Percentiles rank a stretch among this genome's conserved stretches.
Conservation (phyloP, 2,329 filamentous ascomycete species). For the Scytalidium sp. region DNA sequence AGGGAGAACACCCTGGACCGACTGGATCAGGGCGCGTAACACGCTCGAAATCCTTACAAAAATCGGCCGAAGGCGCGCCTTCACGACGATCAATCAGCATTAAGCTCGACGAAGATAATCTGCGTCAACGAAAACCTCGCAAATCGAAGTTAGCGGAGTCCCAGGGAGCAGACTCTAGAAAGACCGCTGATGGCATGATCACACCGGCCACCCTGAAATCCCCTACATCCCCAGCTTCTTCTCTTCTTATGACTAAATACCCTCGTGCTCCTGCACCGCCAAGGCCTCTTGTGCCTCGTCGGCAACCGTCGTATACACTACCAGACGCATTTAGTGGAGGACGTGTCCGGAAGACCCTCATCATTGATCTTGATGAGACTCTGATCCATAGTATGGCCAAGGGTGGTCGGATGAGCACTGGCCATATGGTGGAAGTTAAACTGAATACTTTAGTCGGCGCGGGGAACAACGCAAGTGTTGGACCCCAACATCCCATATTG, state of each 20-base stretch:
- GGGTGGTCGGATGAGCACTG: constrained; percentile 90
- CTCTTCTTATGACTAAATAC: constrained; percentile 75
- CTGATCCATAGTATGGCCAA: constrained; percentile 98
- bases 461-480: constrained; percentile 63
- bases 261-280: constrained; percentile 87
- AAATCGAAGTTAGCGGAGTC: constrained; percentile 50
- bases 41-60: constrained; percentile 60
- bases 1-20: constrained; percentile 13
- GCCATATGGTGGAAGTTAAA: constrained; percentile 98
- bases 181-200: constrained; percentile 37
- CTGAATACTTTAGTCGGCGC: constrained; percentile 69
- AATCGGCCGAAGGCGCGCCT: constrained; percentile 63
- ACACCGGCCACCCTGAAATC: constrained; percentile 85
- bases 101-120: constrained; percentile 76
- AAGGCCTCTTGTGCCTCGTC: constrained; percentile 81
- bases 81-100: constrained; percentile 82
- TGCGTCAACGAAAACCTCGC: constrained; percentile 69
- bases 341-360: constrained; percentile 82
- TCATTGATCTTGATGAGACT: constrained; percentile 94
- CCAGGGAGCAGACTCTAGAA: constrained; percentile 35
- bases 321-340: constrained; percentile 44
- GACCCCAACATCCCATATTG: constrained; percentile 90
- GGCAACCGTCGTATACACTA: constrained; percentile 80
- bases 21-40: constrained; percentile 42
- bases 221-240: constrained; percentile 76